phyloP scores from a whole-genome alignment of 805 yeast genomes.

The Monosporozyma siamensis region DNA sequence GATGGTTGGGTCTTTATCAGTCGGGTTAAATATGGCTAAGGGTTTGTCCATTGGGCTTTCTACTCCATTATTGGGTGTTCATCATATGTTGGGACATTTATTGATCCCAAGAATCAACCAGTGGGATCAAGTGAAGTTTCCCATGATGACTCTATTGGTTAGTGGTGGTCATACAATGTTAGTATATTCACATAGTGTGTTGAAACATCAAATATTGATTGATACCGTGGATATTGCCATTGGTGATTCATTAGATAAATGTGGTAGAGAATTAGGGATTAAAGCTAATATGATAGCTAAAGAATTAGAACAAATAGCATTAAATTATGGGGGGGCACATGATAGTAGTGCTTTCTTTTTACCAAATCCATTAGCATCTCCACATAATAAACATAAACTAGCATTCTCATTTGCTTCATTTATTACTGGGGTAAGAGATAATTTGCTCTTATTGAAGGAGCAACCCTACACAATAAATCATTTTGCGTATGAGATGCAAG shows the following conservation, averaged over 20 bases:
- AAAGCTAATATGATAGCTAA: constrained; percentile 79
- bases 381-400: constrained; percentile 36
- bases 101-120: constrained; percentile 49
- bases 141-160: constrained; percentile 67
- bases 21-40: constrained; percentile 76
- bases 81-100: constrained; percentile 93
- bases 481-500: constrained; percentile 53
- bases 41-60: constrained; percentile 76
- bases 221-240: constrained; percentile 82
- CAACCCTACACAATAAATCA: constrained; percentile 33
- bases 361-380: constrained; percentile 47
- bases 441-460: too few species aligned
- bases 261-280: constrained; percentile 78
- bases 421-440: constrained; percentile 43
- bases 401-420: constrained; percentile 77
- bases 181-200: constrained; percentile 51
- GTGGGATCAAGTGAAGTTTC: constrained; percentile 37
- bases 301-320: constrained; percentile 49
- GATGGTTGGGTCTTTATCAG: constrained; percentile 79
- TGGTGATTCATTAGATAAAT: constrained; percentile 90
- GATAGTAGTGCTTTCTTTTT: constrained; percentile 15
- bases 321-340: constrained; percentile 25
- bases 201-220: constrained; percentile 62
- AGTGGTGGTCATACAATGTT: constrained; percentile 95
- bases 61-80: constrained; percentile 77